Base-by-base conservation (phyloP, 805 yeast genomes). In the Cyberlindnera bimundalis region DNA sequence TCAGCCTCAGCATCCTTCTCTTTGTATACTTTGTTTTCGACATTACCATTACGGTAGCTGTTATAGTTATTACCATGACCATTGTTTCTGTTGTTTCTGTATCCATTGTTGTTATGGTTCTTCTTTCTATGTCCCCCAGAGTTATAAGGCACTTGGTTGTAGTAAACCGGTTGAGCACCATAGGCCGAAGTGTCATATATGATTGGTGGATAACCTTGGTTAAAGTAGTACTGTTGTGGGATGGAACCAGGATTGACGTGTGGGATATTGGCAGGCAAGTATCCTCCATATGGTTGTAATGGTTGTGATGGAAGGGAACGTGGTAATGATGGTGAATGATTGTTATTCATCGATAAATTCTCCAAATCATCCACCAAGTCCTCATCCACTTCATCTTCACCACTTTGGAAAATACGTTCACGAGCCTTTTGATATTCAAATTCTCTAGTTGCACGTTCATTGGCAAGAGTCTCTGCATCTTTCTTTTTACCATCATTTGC, bases 351-450 rank as follows among this genome's bases (percentile, higher is more conserved):
- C 4, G 33, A 30, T 20, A 29, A 26, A n/a, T 36, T 33, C 12
- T 39, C 27, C 37, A 44, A 33, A n/a, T 23, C 43, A 16, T 40
- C 45, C 7, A 16, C 25, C 26, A 38, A 31, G 8, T 47, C 49
- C n/a, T 39, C 46, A 11, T 44, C 44, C 3, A 52, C 55, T 6
- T 60, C 61, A n/a, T 63, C 65, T 29, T 52, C 58, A 1, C 44
- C 49, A 16, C 45, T 42, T 34, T 58, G 60, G 48, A 65, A 64
- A 39, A 67, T 64, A 42, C 68, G 52, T 41, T 70, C 63, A 43
- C 73, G 61, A 2, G 63, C 62, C 36, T 58, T 57, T 45, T 62
- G 65, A 48, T 75, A 75, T 26, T 62, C 51, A 29, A 64, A 68
- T 48, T 72, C 77, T 43, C 68, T 68, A 4, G 68, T 58, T 8